These are phyloP conservation scores for Globisporangium middletonii DNA, from an alignment of 352 stramenopile genomes.

Conservation along the genomic window DNA sequence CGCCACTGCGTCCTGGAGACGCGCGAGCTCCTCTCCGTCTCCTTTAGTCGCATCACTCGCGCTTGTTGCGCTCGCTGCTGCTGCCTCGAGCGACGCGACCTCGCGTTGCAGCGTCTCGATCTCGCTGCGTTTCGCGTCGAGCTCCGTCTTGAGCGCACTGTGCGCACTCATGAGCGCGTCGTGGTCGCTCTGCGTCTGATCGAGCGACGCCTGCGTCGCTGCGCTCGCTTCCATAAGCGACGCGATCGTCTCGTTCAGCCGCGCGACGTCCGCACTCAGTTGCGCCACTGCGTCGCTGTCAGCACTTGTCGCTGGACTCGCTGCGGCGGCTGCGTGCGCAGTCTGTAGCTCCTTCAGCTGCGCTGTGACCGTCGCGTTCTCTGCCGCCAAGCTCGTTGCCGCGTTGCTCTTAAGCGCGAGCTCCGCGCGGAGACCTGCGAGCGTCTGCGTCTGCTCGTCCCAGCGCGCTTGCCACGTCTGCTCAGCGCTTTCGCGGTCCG, in stretches of 20 bases:
- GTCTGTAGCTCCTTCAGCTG: constrained; percentile 1
- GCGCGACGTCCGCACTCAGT: background rate
- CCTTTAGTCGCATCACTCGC: too few relatives aligned
- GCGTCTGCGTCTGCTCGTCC: constrained; percentile 6
- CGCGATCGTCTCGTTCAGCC: background rate
- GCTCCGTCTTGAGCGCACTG: background rate
- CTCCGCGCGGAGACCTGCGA: constrained; percentile 1
- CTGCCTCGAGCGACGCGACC: background rate
- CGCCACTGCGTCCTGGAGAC: too few relatives aligned
- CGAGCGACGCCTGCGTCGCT: background rate
- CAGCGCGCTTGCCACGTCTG: constrained; percentile 10
- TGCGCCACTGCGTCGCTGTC: background rate
- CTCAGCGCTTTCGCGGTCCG: constrained; percentile 7
- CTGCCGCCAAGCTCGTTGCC: constrained; percentile 2
- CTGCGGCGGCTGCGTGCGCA: background rate
- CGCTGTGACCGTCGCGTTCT: constrained; percentile 6
- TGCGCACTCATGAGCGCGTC: background rate
- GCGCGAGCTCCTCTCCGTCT: too few relatives aligned
- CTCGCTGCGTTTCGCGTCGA: background rate
- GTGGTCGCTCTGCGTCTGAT: background rate
- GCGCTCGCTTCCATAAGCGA: background rate
- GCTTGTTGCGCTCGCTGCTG: too few relatives aligned
- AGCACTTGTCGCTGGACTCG: background rate
- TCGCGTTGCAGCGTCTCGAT: constrained; percentile 3
- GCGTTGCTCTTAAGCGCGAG: constrained; percentile 2